Base-by-base conservation (phyloP, 257 asterid species). In the Fraxinus anomala region DNA sequence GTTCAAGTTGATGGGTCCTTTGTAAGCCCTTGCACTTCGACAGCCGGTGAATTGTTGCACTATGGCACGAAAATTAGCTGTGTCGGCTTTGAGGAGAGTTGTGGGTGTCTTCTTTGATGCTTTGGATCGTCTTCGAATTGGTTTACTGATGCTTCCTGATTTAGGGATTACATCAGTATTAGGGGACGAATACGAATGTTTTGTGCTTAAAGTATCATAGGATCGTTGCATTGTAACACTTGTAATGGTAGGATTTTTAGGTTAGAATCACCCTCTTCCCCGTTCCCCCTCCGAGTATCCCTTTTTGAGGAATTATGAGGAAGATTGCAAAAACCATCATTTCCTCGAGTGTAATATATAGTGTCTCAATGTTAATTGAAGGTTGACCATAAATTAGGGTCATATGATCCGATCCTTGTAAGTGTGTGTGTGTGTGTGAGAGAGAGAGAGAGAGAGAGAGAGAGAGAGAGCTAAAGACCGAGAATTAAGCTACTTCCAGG, bases 31-130 rank as follows among this genome's bases (percentile, higher is more conserved):
- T 0, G 85, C 70, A 7, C 86, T 82, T 51, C 75, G 87, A 84
- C 86, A 83, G 12, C 97, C 97, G 4, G 97, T 92, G 21, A 87
- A 88, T 30, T 91, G 90, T 30, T 92, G 94, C 75, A 89, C 94
- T 30, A 88, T 80, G 54, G 88, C 90, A 78, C 92, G 86, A 5
- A 89, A 89, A 47, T 86, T 86, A 63, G 69, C 68, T 68, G 86
- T 31, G 77, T 83, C 81, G 44, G 94, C 86, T 10, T 72, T 85
- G 31, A 89, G 83, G 72, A 76, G 84, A 7, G 88, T 88, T 5
- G 87, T 80, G 3, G 89, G 85, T 1, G 80, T 68, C 82, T 79
- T 86, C 80, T 70, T 87, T 0, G 89, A 84, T 6, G 89, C 83
- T 80, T 89, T 51, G 0, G 87, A 83, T 26, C 91, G 80, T 68